Evolutionary conservation across 371 early-diverging fungal genomes (phyloP), one percentile per base, ranked within the genome.

Genomic region (Mortierella sp.): DNA sequence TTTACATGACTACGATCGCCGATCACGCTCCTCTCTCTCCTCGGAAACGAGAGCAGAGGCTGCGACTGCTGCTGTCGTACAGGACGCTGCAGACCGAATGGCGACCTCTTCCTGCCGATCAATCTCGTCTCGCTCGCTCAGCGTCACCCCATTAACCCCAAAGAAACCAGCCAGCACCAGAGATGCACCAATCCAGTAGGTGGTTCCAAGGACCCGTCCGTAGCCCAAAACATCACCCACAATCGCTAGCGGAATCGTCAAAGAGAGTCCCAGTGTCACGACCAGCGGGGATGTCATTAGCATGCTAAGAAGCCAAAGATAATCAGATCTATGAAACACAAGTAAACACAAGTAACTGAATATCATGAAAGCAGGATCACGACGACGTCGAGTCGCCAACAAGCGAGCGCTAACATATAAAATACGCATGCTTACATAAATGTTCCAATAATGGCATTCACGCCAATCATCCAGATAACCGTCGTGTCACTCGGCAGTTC

Each of bases 261-360:
- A 67, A 19, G 93, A 88, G 17, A 93, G 72, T 6, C 93, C 94
- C 41, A 93, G 78, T 6, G 94, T 92, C 1, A 91, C 92, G 1
- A 90, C 89, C 67, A 94, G 65, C 12, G 94, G 94, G 19, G 93
- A 89, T 0, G 94, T 93, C 89, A 93, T 86, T 4, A 94, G 80
- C 87, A 93, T 88, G 4, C 94, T 82, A 42, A 89, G 62, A 27
- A 94, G 68, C 94, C 94, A 94, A 6, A 94, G 64, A 56, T 90
- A 93, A 58, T 94, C 94, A 0, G 93, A 94, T 4, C 73, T 72
- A 72, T 32, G 21, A 9, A 17, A 32, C n/a, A 34, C 11, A 14
- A 14, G 37, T 2, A 14, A 14, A 34, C 11, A 4, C 1, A 14
- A 4, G 37, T 1, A 4, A 14, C 14, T 34, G 37, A 34, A n/a